phyloP scores from a whole-genome alignment of 139 green algal species.

The Tetraselmis chui region DNA sequence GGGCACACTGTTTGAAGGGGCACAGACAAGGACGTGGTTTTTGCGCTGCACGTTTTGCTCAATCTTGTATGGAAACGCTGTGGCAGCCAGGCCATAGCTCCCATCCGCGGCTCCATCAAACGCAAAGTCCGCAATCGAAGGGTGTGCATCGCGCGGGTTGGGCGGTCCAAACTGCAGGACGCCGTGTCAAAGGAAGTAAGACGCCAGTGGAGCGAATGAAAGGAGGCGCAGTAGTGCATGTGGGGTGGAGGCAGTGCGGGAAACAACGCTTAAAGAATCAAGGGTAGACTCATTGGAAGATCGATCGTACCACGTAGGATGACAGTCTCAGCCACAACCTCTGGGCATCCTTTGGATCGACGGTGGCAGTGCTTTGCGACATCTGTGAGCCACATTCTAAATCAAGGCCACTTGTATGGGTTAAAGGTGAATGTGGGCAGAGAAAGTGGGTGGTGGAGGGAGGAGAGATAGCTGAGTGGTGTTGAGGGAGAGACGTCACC shows the following conservation, averaged over 20 bases:
- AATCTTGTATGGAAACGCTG: conserved; percentile 16
- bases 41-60: conserved; percentile 32
- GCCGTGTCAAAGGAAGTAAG: no score
- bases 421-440: no score
- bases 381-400: not conserved
- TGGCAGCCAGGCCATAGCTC: not conserved
- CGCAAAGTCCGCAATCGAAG: not conserved
- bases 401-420: no score
- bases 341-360: not conserved
- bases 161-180: conserved; percentile 12
- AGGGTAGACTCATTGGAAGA: no score
- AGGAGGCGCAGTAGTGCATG: no score
- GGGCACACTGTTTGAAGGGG: conserved; percentile 86
- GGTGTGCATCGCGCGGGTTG: conserved; percentile 1
- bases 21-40: conserved; percentile 72
- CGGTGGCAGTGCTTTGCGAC: not conserved
- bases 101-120: not conserved
- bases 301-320: not conserved
- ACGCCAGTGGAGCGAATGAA: no score
- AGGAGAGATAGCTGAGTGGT: no score
- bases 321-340: not conserved
- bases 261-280: no score
- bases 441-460: no score
- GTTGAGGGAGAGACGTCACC: no score
- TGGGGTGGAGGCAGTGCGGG: no score